Percentiles rank a stretch among this genome's conserved stretches.
Conservation (phyloP, 306 rosid genomes). For the peach (Prunus persica) region Prunus_persica_NCBIv2 NC_034014.1:11638001-11638500, state of each 20-base stretch:
- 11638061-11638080: conserved; percentile 44
- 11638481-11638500: neutral
- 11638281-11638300: too few species aligned
- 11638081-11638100: conserved; percentile 38
- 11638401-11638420: neutral
- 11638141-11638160: too few species aligned
- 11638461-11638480: neutral
- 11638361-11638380: neutral
- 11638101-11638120: too few species aligned
- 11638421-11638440: neutral
- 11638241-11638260: too few species aligned
- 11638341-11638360: neutral
- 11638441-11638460: neutral
- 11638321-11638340: too few species aligned
- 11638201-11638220: too few species aligned
- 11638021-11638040: conserved; percentile 81
- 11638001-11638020: conserved; percentile 78
- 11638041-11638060: conserved; percentile 77
- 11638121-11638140: too few species aligned
- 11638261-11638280: too few species aligned
- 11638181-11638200: too few species aligned
- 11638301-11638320: too few species aligned
- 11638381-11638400: neutral
- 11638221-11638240: too few species aligned
- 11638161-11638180: too few species aligned